Base-by-base conservation (phyloP, 176 grass and related monocot genomes). In the Aegilops longissima region DNA sequence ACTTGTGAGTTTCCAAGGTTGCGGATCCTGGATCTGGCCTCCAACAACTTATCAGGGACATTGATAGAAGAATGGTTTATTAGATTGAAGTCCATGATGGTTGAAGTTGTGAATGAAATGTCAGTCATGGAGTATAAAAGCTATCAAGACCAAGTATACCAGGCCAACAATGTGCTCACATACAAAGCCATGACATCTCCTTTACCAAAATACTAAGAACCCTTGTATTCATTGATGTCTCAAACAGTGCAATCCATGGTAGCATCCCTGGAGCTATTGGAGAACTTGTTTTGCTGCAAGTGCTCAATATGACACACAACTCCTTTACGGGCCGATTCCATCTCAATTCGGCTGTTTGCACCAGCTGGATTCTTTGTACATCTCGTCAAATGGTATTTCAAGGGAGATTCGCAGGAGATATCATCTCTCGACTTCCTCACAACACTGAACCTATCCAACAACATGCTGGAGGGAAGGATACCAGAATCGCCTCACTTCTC, bases 361-460 rank as follows among this genome's bases (percentile, higher is more conserved):
- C 0, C 73, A 81, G 1, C 29, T 91, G 12, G 88, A 93, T 25
- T 75, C 89, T 17, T 67, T 90, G 39, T 88, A 93, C 13, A 25
- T 93, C 0, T 93, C 91, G 0, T 85, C 16, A 14, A 93, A 91
- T 52, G 25, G 64, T 9, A 83, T 93, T n/a, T 86, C 86, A 20
- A 73, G 88, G 1, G 12, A 20, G 35, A 91, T 91, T 17, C 89
- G 0, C 5, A 36, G 3, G 65, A 49, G 3, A 5, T 93, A 78
- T 54, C 78, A 33, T 86, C 73, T 0, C 24, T 93, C 21, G 47
- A 91, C 58, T 83, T 80, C 18, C 89, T 94, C 0, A 25, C 39
- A 30, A 33, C 10, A 18, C 2, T 90, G 6, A 80, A 93, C 30
- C 21, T 93, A 13, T 93, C 85, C 1, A 20, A 79, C 78, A 93